Percentiles rank a stretch among this genome's conserved stretches.
phyloP scores from a whole-genome alignment of 1,139 yeast genomes.

The Yamadazyma dendronema region DNA sequence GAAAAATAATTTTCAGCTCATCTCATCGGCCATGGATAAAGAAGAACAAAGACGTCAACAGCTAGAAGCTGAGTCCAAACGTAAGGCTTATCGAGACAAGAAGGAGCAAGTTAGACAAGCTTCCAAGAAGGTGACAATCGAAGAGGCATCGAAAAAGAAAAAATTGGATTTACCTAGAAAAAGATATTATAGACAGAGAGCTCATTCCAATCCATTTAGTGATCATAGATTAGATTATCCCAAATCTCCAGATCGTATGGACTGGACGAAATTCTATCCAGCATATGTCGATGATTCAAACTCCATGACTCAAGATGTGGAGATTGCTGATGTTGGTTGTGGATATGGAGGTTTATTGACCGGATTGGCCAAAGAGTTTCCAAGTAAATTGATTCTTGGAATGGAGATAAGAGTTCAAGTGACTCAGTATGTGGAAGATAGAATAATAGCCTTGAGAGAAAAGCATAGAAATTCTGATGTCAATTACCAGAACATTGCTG shows the following conservation, averaged over 20 bases:
- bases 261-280: constrained; percentile 82
- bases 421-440: constrained; percentile 93
- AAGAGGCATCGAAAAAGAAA: constrained; percentile 10
- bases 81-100: constrained; percentile 39
- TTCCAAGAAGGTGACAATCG: constrained; percentile 32
- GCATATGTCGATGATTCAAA: constrained; percentile 44
- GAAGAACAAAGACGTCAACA: constrained; percentile 29
- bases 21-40: constrained; percentile 17
- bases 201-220: constrained; percentile 96
- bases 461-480: constrained; percentile 27
- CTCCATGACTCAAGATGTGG: constrained; percentile 57
- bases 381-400: constrained; percentile 74
- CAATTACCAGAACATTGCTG: constrained; percentile 78
- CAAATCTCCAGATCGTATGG: constrained; percentile 73
- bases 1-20: background rate
- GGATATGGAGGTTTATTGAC: constrained; percentile 94
- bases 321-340: constrained; percentile 95
- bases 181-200: constrained; percentile 91
- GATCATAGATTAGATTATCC: constrained; percentile 95
- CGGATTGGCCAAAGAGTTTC: constrained; percentile 75
- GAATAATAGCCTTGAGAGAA: constrained; percentile 83
- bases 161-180: constrained; percentile 67
- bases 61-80: constrained; percentile 34
- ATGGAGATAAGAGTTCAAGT: constrained; percentile 99
- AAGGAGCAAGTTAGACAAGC: constrained; percentile 36